Evolutionary conservation across 768 basidiomycete genomes (phyloP).

Genomic region (Lactarius hengduanensis): DNA sequence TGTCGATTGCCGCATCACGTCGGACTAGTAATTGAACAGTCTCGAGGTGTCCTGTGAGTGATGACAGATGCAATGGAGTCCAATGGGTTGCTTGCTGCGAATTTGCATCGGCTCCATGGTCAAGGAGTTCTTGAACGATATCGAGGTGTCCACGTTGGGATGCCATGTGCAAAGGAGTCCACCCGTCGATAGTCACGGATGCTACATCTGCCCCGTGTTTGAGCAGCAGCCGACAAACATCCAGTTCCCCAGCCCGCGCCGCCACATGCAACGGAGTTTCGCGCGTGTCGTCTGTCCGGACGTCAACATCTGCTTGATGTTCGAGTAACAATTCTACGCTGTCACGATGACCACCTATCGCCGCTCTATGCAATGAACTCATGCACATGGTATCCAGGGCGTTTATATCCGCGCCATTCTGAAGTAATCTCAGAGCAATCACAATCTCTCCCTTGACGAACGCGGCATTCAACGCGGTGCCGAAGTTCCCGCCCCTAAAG

Average conservation of each 20-base stretch:
- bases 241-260: background rate
- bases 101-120: background rate
- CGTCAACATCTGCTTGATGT: background rate
- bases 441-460: background rate
- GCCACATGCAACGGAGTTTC: background rate
- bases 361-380: constrained; percentile 1
- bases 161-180: background rate
- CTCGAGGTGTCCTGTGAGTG: background rate
- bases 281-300: background rate
- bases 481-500: background rate
- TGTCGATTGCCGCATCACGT: background rate
- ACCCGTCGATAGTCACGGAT: fast-evolving
- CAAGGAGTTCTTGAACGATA: background rate
- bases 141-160: background rate
- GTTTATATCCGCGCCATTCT: constrained; percentile 1
- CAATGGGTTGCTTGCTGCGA: no score
- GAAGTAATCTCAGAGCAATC: background rate
- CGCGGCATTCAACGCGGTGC: background rate
- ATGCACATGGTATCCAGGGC: background rate
- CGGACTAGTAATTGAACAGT: background rate
- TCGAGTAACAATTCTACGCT: background rate
- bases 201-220: background rate
- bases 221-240: background rate
- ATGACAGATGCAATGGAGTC: background rate
- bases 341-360: background rate